phyloP scores from a whole-genome alignment of 352 stramenopile genomes.

The Elongisporangium anandrum region DNA sequence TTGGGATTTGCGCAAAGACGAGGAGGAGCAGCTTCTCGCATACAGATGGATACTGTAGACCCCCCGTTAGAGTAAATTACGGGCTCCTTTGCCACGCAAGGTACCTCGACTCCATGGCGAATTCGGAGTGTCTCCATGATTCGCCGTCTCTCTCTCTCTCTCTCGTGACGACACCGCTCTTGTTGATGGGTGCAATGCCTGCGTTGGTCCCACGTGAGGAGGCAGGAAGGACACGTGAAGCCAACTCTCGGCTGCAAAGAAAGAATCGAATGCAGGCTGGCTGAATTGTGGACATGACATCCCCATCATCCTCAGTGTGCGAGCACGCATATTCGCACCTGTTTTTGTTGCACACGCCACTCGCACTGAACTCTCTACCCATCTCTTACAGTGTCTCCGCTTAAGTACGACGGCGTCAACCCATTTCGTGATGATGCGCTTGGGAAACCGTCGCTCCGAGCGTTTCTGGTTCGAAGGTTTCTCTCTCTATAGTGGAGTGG shows the following conservation, averaged over 20 bases:
- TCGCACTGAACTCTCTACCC: background rate
- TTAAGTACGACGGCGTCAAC: background rate
- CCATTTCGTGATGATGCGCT: background rate
- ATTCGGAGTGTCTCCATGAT: background rate
- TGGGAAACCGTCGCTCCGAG: background rate
- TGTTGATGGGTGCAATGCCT: background rate
- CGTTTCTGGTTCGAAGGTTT: background rate
- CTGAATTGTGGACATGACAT: background rate
- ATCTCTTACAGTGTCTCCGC: background rate
- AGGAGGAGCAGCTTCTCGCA: background rate
- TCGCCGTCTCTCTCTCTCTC: too few relatives aligned
- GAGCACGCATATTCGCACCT: background rate
- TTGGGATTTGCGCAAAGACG: background rate
- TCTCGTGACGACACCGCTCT: background rate
- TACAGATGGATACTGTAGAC: background rate
- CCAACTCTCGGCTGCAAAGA: background rate
- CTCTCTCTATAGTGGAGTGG: background rate
- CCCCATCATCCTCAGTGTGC: background rate
- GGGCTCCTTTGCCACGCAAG: background rate
- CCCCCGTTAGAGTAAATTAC: background rate
- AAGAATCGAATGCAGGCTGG: background rate
- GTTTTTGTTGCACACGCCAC: conserved; percentile 5
- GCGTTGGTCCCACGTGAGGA: background rate
- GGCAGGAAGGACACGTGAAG: background rate
- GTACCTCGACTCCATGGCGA: background rate